These are phyloP conservation scores for Calonectria hawksworthii DNA, from an alignment of 2,329 filamentous ascomycete species.

Conservation along the genomic window DNA sequence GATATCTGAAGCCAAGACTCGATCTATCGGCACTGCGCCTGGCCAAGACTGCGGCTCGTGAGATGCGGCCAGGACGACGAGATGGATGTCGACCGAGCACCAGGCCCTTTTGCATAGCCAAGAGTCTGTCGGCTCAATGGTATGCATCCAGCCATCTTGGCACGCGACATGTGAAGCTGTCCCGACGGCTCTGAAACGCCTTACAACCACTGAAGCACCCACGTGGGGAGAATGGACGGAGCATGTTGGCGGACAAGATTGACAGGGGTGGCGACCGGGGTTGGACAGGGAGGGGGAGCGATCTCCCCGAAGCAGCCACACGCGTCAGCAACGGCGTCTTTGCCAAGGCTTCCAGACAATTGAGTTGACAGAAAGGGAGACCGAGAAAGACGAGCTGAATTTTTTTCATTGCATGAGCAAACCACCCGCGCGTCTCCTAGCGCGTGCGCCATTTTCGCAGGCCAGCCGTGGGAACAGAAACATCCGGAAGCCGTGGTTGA, in stretches of 20 bases:
- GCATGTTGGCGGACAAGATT: background rate
- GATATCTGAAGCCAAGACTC: background rate
- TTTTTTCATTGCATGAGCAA: background rate
- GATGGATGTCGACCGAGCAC: background rate
- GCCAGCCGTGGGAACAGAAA: background rate
- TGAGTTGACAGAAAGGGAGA: background rate
- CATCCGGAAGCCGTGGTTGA: background rate
- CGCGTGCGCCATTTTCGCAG: background rate
- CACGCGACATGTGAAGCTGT: conserved; percentile 7
- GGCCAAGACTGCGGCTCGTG: background rate
- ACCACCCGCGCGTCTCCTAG: background rate
- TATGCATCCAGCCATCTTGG: background rate
- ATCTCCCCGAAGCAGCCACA: conserved; percentile 12
- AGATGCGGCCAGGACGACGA: background rate
- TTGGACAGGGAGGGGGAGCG: background rate
- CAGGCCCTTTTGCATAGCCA: background rate
- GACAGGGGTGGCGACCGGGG: background rate
- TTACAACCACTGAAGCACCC: background rate
- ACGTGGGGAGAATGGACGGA: conserved; percentile 5
- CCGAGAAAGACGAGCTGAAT: background rate
- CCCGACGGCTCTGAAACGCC: background rate
- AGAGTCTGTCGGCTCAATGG: background rate
- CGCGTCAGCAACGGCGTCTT: background rate
- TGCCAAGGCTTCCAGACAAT: background rate
- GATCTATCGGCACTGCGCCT: background rate